phyloP scores from a whole-genome alignment of 208 protist species.

The Acanthamoeba castellanii region DNA sequence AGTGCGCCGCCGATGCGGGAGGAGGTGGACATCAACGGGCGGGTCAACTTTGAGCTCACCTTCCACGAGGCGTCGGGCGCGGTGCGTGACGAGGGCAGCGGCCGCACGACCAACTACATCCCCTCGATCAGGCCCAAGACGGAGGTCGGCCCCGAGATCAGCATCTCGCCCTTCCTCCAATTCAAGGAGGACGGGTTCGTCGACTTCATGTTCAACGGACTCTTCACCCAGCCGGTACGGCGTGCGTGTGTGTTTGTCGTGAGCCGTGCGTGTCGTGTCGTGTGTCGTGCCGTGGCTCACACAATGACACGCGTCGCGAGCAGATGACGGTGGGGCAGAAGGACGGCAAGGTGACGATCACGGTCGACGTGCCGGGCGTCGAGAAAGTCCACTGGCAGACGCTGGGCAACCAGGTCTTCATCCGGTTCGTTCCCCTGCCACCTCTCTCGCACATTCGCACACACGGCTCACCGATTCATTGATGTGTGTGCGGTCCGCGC shows the following conservation, averaged over 20 bases:
- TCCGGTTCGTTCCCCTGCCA: background rate
- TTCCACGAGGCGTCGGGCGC: background rate
- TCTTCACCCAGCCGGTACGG: background rate
- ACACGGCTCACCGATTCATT: too few relatives aligned
- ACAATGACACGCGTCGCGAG: background rate
- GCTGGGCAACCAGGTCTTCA: background rate
- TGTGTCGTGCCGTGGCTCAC: background rate
- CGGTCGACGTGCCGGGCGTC: constrained; percentile 10
- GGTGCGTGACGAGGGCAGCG: background rate
- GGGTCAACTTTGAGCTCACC: background rate
- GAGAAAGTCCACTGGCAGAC: background rate
- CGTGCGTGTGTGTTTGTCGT: too few relatives aligned
- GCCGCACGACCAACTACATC: background rate
- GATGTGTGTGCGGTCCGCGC: background rate
- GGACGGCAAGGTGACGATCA: background rate
- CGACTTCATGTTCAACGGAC: constrained; percentile 17
- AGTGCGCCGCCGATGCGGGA: background rate
- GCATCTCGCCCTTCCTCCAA: constrained; percentile 29
- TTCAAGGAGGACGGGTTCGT: constrained; percentile 35
- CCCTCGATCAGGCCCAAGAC: background rate
- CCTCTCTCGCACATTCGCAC: background rate
- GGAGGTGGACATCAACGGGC: background rate
- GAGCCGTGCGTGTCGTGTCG: background rate
- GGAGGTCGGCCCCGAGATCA: background rate
- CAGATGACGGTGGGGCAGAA: constrained; percentile 2